A percentile compares a stretch with the other conserved stretches of the same genome.
Conservation (phyloP, 495 filamentous ascomycete genomes). For the Zalerion maritima region DNA sequence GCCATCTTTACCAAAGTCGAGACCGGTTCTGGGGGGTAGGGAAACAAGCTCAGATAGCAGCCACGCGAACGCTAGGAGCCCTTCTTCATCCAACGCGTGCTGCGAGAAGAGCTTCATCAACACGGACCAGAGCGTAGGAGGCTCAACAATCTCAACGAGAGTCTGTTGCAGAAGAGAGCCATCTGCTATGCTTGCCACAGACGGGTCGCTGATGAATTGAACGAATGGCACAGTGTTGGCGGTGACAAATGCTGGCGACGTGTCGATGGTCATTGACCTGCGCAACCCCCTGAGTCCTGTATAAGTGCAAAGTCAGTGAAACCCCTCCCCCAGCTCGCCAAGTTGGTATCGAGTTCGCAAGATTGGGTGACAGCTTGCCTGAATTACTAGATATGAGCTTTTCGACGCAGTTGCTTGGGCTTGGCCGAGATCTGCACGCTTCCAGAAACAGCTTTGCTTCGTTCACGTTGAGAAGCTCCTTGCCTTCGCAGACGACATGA, state of each 20-base stretch:
- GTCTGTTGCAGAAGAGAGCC: conserved; percentile 42
- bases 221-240: conserved; percentile 19
- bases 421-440: conserved; percentile 34
- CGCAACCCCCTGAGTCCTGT: conserved; percentile 34
- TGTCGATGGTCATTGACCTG: conserved; percentile 31
- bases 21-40: conserved; percentile 17
- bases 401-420: conserved; percentile 37
- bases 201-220: conserved; percentile 22
- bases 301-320: too few relatives aligned
- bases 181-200: conserved; percentile 35
- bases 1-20: conserved; percentile 18
- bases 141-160: conserved; percentile 37
- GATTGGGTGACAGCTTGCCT: too few relatives aligned
- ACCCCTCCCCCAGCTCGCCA: too few relatives aligned
- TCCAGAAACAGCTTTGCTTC: conserved; percentile 47
- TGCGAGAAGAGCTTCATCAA: conserved; percentile 29
- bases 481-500: conserved; percentile 14
- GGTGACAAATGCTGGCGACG: conserved; percentile 38
- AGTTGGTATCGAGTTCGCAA: too few relatives aligned
- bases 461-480: conserved; percentile 8
- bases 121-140: conserved; percentile 46
- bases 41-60: conserved; percentile 41
- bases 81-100: conserved; percentile 21
- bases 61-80: conserved; percentile 41
- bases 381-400: conserved; percentile 36